A percentile compares a stretch with the other conserved stretches of the same genome.
Conservation (phyloP, 441 rosid genomes). For the Pelargonium cotyledonis region DNA sequence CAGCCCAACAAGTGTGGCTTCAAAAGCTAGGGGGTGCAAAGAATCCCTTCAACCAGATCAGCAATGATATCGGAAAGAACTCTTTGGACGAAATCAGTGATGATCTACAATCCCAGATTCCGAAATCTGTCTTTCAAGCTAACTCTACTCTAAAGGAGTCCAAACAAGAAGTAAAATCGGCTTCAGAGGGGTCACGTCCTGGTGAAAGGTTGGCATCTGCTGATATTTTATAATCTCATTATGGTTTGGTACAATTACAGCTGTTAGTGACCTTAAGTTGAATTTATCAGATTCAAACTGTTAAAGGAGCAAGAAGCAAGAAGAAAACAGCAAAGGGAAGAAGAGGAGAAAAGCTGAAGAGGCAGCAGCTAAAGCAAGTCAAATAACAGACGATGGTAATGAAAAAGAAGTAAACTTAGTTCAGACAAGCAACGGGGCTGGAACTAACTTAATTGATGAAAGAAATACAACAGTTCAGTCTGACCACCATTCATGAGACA, state of each 20-base stretch:
- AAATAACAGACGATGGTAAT: slow-evolving; percentile 17
- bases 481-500: slow-evolving; percentile 20
- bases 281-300: slow-evolving; percentile 56
- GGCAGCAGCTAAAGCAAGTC: slow-evolving; percentile 30
- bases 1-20: slow-evolving; percentile 90
- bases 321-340: slow-evolving; percentile 55
- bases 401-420: slow-evolving; percentile 16
- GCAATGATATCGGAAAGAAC: slow-evolving; percentile 27
- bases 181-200: slow-evolving; percentile 51
- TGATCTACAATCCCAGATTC: slow-evolving; percentile 30
- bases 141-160: slow-evolving; percentile 26
- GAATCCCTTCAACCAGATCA: slow-evolving; percentile 37
- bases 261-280: slow-evolving; percentile 16
- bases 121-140: slow-evolving; percentile 35
- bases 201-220: slow-evolving; percentile 60
- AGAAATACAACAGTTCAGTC: slow-evolving; percentile 17
- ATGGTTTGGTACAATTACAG: background rate
- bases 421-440: slow-evolving; percentile 26
- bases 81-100: slow-evolving; percentile 23
- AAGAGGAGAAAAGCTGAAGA: slow-evolving; percentile 49
- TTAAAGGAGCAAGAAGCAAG: slow-evolving; percentile 79
- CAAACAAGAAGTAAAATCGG: slow-evolving; percentile 33
- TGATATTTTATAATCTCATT: slow-evolving; percentile 8
- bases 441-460: slow-evolving; percentile 18
- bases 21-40: slow-evolving; percentile 82